Base-by-base conservation (phyloP, 176 grass and related monocot genomes). In the Oryza australiensis region DNA sequence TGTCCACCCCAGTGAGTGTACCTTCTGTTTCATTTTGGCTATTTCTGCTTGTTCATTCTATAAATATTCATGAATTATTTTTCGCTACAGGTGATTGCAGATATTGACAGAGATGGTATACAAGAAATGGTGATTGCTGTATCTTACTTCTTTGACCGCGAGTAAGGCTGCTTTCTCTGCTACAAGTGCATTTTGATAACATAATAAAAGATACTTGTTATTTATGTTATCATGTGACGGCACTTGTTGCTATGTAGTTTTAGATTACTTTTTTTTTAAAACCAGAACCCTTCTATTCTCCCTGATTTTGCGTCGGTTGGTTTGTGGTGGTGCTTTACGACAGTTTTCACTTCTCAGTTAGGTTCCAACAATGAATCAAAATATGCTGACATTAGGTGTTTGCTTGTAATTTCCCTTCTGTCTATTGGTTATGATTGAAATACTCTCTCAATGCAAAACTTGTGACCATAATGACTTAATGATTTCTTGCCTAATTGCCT, bases 101-200 rank as follows among this genome's bases (percentile, higher is more conserved):
- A 98, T 85, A 98, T 95, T 74, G 96, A 98, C 77, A 85, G 86
- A 79, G 96, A 98, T 73, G 96, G 89, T 66, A 75, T 91, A 75
- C 88, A 98, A 84, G 89, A 98, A 88, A 95, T 98, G 92, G 38
- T 98, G 77, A 94, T 98, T 68, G 85, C 90, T 77, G 88, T 90
- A 70, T 98, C 95, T 43, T 98, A 91, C 76, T 98, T 88, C 82
- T 95, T 98, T 88, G 95, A 98, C 79, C 83, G 15, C 1, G 89
- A 95, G 90, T 95, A 90, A 88, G 88, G n/a, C 32, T 83, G 45
- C 63, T 81, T 86, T 59, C 66, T 77, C 55, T 38, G 18, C 42
- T 83, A 60, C 15, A 57, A 67, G 68, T 34, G 9, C 60, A 88
- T 75, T 37, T 0, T 26, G 55, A 12, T 78, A 66, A 57, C 43